A percentile compares a stretch with the other conserved stretches of the same genome.
Evolutionary conservation across 2,329 filamentous ascomycete species (phyloP).

Genomic region (Hypomyces rosellus): DNA sequence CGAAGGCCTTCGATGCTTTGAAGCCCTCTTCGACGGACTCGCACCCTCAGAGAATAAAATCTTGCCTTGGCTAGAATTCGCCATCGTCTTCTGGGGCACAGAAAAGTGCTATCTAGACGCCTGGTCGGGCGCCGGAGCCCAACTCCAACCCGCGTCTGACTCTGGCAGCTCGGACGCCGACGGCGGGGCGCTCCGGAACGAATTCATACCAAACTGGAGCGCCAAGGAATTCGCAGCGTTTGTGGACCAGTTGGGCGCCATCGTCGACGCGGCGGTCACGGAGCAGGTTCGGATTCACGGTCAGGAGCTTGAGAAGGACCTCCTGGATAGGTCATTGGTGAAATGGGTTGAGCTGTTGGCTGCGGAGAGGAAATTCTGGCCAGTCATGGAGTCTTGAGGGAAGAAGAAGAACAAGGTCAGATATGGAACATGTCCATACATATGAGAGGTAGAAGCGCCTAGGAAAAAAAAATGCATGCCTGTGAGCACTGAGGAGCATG

Average conservation of each 20-base stretch:
- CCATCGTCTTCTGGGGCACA: conserved; percentile 71
- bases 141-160: conserved; percentile 21
- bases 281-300: conserved; percentile 31
- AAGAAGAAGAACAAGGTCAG: background rate
- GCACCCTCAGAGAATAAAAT: conserved; percentile 30
- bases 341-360: conserved; percentile 46
- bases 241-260: conserved; percentile 46
- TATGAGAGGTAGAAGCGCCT: too few relatives aligned
- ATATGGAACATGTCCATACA: background rate
- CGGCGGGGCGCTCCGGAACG: conserved; percentile 55
- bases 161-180: conserved; percentile 45
- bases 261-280: conserved; percentile 49
- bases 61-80: conserved; percentile 55
- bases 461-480: too few relatives aligned
- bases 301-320: conserved; percentile 23
- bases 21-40: conserved; percentile 48
- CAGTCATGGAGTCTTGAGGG: conserved; percentile 23
- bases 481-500: too few relatives aligned
- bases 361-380: conserved; percentile 56
- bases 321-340: conserved; percentile 34
- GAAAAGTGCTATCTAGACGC: conserved; percentile 59
- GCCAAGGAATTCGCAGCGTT: conserved; percentile 54
- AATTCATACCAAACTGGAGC: conserved; percentile 66
- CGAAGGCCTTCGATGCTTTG: conserved; percentile 33
- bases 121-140: conserved; percentile 46